phyloP scores from a whole-genome alignment of 768 basidiomycete genomes.

The Kwoniella botswanensis region DNA sequence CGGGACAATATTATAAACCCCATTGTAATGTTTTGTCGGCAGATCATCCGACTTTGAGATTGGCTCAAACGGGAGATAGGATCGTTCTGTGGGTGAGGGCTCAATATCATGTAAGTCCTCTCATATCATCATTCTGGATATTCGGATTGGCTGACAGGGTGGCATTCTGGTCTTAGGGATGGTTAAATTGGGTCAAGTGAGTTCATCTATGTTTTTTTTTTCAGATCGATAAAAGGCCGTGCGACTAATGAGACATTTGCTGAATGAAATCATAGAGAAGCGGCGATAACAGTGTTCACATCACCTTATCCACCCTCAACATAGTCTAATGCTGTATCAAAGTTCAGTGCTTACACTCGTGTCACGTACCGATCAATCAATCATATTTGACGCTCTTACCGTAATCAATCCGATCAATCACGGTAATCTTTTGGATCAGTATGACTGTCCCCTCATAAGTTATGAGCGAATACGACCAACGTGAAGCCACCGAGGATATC shows the following conservation, averaged over 20 bases:
- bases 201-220: not conserved
- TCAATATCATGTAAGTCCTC: slow-evolving; percentile 42
- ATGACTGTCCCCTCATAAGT: no score
- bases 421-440: no score
- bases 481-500: no score
- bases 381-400: no score
- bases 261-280: slow-evolving; percentile 26
- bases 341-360: no score
- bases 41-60: slow-evolving; percentile 30
- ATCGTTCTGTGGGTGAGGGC: slow-evolving; percentile 49
- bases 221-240: not conserved
- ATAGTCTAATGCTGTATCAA: not conserved
- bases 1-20: slow-evolving; percentile 49
- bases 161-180: slow-evolving; percentile 27
- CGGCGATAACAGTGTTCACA: slow-evolving; percentile 36
- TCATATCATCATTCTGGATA: not conserved
- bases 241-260: no score
- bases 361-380: no score
- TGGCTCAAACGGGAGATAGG: slow-evolving; percentile 40
- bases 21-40: slow-evolving; percentile 29
- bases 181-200: slow-evolving; percentile 39
- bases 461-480: no score
- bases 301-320: slow-evolving; percentile 32
- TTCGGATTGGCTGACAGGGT: not conserved
- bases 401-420: no score